Conservation (phyloP, 441 rosid species). For the Bruguiera hainesii region DNA sequence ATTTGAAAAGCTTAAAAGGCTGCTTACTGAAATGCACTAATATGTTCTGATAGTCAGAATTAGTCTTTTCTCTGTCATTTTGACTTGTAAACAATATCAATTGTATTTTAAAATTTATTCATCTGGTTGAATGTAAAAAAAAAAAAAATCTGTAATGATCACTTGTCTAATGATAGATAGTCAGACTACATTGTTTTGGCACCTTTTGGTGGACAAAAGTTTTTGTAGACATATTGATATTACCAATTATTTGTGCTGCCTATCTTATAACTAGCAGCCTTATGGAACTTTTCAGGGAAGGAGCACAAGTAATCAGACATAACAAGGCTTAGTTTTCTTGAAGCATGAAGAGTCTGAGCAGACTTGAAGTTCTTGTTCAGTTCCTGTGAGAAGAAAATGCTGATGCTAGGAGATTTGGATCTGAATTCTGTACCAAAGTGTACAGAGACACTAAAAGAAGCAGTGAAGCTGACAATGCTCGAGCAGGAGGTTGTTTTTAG, state of each 20-base stretch:
- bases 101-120: no score
- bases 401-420: conserved; percentile 34
- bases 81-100: no score
- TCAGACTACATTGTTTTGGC: no score
- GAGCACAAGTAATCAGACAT: background rate
- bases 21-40: no score
- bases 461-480: conserved; percentile 38
- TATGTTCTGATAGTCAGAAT: no score
- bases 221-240: no score
- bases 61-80: no score
- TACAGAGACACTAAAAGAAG: conserved; percentile 26
- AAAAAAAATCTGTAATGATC: no score
- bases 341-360: conserved; percentile 14
- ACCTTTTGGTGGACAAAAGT: no score
- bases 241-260: background rate
- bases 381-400: conserved; percentile 26
- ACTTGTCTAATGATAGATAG: no score
- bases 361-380: conserved; percentile 12
- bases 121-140: no score
- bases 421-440: conserved; percentile 26
- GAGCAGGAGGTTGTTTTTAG: conserved; percentile 41
- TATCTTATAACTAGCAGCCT: background rate
- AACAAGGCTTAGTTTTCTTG: conserved; percentile 3
- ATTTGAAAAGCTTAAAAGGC: no score
- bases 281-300: background rate